A percentile compares a stretch with the other conserved stretches of the same genome.
phyloP scores from a whole-genome alignment of 805 yeast species.

The Candida hungchunana region DNA sequence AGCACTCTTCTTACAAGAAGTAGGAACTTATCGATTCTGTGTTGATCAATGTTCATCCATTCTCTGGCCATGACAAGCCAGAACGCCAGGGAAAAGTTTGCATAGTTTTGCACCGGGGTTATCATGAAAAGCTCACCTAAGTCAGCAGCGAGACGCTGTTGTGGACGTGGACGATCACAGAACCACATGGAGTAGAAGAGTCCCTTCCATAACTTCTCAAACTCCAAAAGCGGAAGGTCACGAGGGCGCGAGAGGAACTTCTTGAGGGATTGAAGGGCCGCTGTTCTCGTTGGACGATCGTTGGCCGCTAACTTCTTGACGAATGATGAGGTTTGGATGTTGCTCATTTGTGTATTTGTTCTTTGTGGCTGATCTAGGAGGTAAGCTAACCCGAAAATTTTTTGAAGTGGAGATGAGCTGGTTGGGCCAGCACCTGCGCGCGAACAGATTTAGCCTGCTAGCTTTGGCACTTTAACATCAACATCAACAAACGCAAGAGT shows the following conservation, averaged over 20 bases:
- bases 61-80: slow-evolving; percentile 77
- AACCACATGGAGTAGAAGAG: slow-evolving; percentile 94
- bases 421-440: background rate
- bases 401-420: background rate
- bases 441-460: background rate
- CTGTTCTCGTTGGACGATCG: slow-evolving; percentile 65
- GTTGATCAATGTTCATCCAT: slow-evolving; percentile 80
- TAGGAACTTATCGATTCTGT: slow-evolving; percentile 83
- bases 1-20: slow-evolving; percentile 75
- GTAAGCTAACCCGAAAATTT: background rate
- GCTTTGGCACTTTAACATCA: background rate
- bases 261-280: slow-evolving; percentile 62
- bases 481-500: background rate
- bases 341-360: slow-evolving; percentile 12
- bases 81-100: slow-evolving; percentile 62
- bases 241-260: slow-evolving; percentile 45
- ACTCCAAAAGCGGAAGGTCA: slow-evolving; percentile 36
- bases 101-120: slow-evolving; percentile 39
- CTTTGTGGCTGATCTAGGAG: too few species aligned
- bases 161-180: slow-evolving; percentile 89
- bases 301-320: slow-evolving; percentile 76
- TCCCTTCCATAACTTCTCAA: slow-evolving; percentile 94
- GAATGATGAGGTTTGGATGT: slow-evolving; percentile 44
- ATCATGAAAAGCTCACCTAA: slow-evolving; percentile 55
- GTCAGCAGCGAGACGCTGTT: slow-evolving; percentile 73